Evolutionary conservation across 2,329 filamentous ascomycete species (phyloP).

Genomic region (Coniochaeta hoffmannii): DNA sequence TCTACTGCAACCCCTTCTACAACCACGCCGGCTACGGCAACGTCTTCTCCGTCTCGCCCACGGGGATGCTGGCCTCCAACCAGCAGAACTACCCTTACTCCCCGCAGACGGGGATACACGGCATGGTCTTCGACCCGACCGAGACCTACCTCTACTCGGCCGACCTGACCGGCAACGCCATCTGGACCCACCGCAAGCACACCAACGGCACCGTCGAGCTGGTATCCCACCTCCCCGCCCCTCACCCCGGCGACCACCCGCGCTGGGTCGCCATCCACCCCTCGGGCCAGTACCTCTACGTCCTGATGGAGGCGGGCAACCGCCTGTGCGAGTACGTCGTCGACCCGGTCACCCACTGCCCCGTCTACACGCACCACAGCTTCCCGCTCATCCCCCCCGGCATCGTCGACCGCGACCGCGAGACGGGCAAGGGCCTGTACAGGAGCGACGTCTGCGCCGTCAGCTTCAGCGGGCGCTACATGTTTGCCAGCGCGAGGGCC

Average conservation of each 20-base stretch:
- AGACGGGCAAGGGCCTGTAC: conserved; percentile 52
- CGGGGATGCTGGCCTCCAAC: conserved; percentile 54
- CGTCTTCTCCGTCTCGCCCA: conserved; percentile 56
- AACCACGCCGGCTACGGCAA: conserved; percentile 75
- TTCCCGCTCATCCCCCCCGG: conserved; percentile 77
- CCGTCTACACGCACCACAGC: conserved; percentile 68
- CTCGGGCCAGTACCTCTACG: conserved; percentile 72
- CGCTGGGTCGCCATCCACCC: conserved; percentile 84
- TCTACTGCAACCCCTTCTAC: conserved; percentile 91
- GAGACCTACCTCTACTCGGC: conserved; percentile 74
- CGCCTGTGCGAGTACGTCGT: conserved; percentile 74
- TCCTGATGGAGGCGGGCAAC: conserved; percentile 86
- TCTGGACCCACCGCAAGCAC: conserved; percentile 76
- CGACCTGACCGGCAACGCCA: conserved; percentile 68
- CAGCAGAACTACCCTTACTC: conserved; percentile 69
- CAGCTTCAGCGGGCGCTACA: conserved; percentile 60
- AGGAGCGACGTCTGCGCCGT: conserved; percentile 78
- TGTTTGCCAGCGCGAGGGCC: conserved; percentile 78
- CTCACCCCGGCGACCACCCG: conserved; percentile 66
- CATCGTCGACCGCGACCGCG: conserved; percentile 37
- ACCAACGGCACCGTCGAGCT: conserved; percentile 56
- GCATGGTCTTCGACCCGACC: conserved; percentile 71
- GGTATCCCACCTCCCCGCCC: conserved; percentile 66
- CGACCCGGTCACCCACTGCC: conserved; percentile 64
- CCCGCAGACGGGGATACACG: conserved; percentile 65